Base-by-base conservation (phyloP, 768 basidiomycete genomes). In the Boletus rubescentipes region DNA sequence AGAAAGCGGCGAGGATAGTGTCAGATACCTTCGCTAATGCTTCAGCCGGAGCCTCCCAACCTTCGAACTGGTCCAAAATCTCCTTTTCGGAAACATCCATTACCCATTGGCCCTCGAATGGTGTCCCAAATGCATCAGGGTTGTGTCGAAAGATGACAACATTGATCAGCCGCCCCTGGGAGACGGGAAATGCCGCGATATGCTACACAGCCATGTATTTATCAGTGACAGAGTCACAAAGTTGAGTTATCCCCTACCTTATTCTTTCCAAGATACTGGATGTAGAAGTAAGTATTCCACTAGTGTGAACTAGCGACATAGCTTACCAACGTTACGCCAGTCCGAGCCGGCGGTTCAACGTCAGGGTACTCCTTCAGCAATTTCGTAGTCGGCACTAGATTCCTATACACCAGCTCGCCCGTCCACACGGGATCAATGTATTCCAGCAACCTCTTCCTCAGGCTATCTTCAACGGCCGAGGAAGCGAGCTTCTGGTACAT, bases 141-240 rank as follows among this genome's bases (percentile, higher is more conserved):
- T 74, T 58, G 4, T 66, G 66, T 15, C 55, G 29, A 32, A 70
- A 71, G 2, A 72, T 65, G 10, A 64, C 73, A 16, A 76, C 58
- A 36, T 77, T 79, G 9, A 77, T 34, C 12, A 74, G 21, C 16
- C 54, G 53, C 2, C 76, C 75, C 50, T 65, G 68, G 4, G 72
- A 71, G 38, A 78, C 63, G 7, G 78, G 74, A 55, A 72, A 79
- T 4, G 64, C 49, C 0, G 79, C 69, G 9, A 77, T 53, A 49
- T 77, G 71, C 79, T 80, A 42, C 5, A 36, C n/a, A 45, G 3
- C 14, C 2, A 18, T 16, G 0, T 0, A 20, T 44, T 49, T 23
- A 45, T 55, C 29, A 59, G 54, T 30, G 9, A 16, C 16, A 23
- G 29, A 34, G 21, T 2, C 14, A n/a, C 10, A 18, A 50, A 29